A percentile compares a stretch with the other conserved stretches of the same genome.
Evolutionary conservation across 495 filamentous ascomycete genomes (phyloP).

Genomic region (Penicillium chermesinum): DNA sequence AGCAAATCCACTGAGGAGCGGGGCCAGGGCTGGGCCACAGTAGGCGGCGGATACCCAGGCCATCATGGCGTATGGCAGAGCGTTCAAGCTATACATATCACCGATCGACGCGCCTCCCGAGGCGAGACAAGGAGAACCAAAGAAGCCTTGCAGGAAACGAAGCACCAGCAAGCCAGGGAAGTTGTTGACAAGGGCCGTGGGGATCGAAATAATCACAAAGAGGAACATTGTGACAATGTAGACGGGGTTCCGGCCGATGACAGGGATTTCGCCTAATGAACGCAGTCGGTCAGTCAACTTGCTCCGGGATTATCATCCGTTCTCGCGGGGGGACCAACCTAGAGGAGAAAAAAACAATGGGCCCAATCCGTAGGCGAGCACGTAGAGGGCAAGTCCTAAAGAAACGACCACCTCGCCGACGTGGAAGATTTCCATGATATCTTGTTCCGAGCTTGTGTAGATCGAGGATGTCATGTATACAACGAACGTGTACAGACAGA

Average conservation of each 20-base stretch:
- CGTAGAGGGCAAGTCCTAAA: slow-evolving; percentile 49
- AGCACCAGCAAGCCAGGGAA: slow-evolving; percentile 46
- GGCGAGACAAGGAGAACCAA: slow-evolving; percentile 48
- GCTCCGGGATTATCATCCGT: no score
- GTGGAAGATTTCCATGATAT: slow-evolving; percentile 38
- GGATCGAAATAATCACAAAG: slow-evolving; percentile 46
- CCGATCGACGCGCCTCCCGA: slow-evolving; percentile 52
- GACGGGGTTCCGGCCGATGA: slow-evolving; percentile 46
- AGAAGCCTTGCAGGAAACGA: slow-evolving; percentile 52
- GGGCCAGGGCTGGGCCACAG: slow-evolving; percentile 56
- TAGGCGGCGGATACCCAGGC: slow-evolving; percentile 48
- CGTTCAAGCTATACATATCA: slow-evolving; percentile 50
- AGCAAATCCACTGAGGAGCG: slow-evolving; percentile 59
- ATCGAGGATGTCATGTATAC: slow-evolving; percentile 35
- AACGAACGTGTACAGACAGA: slow-evolving; percentile 33
- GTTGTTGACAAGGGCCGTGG: slow-evolving; percentile 43
- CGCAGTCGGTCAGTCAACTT: no score
- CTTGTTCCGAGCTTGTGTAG: slow-evolving; percentile 23
- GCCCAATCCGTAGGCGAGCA: slow-evolving; percentile 46
- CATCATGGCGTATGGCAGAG: slow-evolving; percentile 50
- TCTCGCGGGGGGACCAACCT: no score
- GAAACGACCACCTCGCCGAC: slow-evolving; percentile 36
- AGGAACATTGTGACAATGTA: slow-evolving; percentile 49
- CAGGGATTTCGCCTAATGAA: slow-evolving; percentile 48
- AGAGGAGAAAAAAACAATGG: slow-evolving; percentile 46